phyloP scores from a whole-genome alignment of 768 basidiomycete genomes.

The Pleurotus cornucopiae region DNA sequence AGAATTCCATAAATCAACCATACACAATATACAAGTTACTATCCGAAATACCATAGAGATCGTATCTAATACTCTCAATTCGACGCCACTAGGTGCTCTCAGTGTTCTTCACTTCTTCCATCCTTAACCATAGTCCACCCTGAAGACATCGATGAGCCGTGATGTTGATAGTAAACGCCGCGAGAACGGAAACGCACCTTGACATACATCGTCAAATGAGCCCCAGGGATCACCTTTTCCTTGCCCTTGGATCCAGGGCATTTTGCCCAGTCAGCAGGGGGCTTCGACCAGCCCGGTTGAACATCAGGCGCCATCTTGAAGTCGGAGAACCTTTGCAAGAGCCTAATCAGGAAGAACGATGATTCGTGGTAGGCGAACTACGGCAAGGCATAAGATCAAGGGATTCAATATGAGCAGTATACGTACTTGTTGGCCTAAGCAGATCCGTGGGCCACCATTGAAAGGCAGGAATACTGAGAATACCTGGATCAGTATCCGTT shows the following conservation, averaged over 20 bases:
- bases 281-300: constrained; percentile 35
- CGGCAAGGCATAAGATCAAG: too few relatives aligned
- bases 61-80: neutral
- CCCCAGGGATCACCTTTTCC: constrained; percentile 41
- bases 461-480: constrained; percentile 44
- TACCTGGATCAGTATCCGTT: constrained; percentile 12
- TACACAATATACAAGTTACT: neutral
- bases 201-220: constrained; percentile 53
- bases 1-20: neutral
- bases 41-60: neutral
- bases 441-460: constrained; percentile 50
- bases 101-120: constrained; percentile 1
- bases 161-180: too few relatives aligned
- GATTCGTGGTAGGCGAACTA: constrained; percentile 66
- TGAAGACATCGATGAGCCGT: neutral
- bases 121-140: constrained; percentile 4
- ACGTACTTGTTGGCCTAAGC: constrained; percentile 44
- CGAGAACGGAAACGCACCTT: constrained; percentile 25
- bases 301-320: constrained; percentile 41
- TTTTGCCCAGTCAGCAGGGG: constrained; percentile 42
- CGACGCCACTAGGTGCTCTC: neutral
- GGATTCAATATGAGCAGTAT: neutral
- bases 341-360: constrained; percentile 58
- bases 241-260: constrained; percentile 33
- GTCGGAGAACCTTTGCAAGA: constrained; percentile 50